Conservation (phyloP, 2,329 filamentous ascomycete species). For the Pezicula neosporulosa region DNA sequence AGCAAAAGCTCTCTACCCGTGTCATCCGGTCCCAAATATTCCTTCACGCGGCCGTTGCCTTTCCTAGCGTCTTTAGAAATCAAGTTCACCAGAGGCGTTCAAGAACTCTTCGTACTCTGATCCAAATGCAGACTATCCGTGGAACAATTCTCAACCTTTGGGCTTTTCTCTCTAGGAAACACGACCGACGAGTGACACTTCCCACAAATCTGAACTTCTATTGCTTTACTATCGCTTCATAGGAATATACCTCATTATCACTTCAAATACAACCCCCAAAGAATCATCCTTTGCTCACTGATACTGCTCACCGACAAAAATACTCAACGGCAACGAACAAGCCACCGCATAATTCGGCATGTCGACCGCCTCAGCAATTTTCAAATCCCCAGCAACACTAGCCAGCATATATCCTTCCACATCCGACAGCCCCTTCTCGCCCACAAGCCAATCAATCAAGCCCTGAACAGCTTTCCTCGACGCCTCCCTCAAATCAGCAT, state of each 20-base stretch:
- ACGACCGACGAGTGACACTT: too few species aligned
- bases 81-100: too few species aligned
- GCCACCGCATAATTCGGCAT: slow-evolving; percentile 51
- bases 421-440: slow-evolving; percentile 40
- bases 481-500: slow-evolving; percentile 43
- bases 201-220: too few species aligned
- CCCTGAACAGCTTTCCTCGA: slow-evolving; percentile 43
- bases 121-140: too few species aligned
- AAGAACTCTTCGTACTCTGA: too few species aligned
- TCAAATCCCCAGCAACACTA: slow-evolving; percentile 46
- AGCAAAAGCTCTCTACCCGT: too few species aligned
- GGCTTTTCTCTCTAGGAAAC: too few species aligned
- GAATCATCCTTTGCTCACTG: not conserved
- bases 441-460: slow-evolving; percentile 45
- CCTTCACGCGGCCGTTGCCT: too few species aligned
- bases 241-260: not conserved
- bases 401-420: slow-evolving; percentile 50
- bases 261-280: not conserved
- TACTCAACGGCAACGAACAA: slow-evolving; percentile 43
- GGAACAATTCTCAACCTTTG: too few species aligned
- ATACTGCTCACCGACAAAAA: slow-evolving; percentile 34
- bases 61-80: too few species aligned
- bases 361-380: slow-evolving; percentile 49
- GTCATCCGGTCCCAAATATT: too few species aligned
- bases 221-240: not conserved